Evolutionary conservation across 192 early-diverging fungal genomes (phyloP).

Genomic region (Umbelopsis vinacea): DNA sequence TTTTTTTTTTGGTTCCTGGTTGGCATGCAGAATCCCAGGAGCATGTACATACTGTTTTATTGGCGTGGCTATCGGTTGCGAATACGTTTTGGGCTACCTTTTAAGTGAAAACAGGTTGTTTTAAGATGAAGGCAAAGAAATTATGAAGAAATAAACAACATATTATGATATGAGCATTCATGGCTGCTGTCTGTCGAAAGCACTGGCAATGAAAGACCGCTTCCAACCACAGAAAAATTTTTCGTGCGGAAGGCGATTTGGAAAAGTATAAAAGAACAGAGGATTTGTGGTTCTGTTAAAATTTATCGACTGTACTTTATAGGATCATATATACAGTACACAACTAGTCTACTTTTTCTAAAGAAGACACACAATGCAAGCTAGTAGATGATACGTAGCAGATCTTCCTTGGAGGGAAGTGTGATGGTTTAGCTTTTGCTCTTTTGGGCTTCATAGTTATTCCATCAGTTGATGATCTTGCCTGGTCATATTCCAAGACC

Average conservation of each 20-base stretch:
- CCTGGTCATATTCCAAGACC: constrained; percentile 24
- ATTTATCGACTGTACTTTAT: constrained; percentile 23
- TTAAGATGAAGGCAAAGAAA: too few relatives aligned
- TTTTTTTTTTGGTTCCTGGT: neutral
- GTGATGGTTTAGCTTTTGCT: constrained; percentile 20
- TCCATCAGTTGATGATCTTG: constrained; percentile 24
- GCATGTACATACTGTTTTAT: neutral
- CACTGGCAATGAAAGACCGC: too few relatives aligned
- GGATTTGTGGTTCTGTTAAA: neutral
- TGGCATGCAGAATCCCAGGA: constrained; percentile 7
- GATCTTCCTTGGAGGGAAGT: constrained; percentile 24
- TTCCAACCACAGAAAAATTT: too few relatives aligned
- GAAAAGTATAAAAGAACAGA: constrained; percentile 2
- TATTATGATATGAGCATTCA: too few relatives aligned
- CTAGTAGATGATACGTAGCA: constrained; percentile 22
- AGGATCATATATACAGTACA: constrained; percentile 26
- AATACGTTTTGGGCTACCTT: too few relatives aligned
- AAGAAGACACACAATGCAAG: constrained; percentile 25
- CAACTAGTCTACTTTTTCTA: constrained; percentile 21
- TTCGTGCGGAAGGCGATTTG: neutral
- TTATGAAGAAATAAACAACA: too few relatives aligned
- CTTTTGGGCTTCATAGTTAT: constrained; percentile 20
- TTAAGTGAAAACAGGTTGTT: too few relatives aligned
- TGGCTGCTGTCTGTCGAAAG: too few relatives aligned
- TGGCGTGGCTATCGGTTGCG: too few relatives aligned